Evolutionary conservation across 2,329 filamentous ascomycete species (phyloP), one percentile per base, ranked within the genome.

Genomic region (Aspergillus unguis): DNA sequence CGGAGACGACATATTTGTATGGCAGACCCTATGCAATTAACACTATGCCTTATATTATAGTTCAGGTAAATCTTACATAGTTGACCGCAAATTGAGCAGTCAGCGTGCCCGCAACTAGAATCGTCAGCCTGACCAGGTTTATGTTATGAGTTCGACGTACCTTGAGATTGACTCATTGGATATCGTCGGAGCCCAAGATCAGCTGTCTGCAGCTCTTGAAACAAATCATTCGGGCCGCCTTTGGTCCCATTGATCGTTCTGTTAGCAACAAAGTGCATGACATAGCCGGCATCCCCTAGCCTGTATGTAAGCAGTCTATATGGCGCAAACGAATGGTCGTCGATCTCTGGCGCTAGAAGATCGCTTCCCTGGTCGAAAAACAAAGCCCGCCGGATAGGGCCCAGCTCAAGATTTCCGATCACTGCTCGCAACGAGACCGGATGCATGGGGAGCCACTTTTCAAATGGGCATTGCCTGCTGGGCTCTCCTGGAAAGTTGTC

Each of bases 141-240:
- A 29, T 7, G 23, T 3, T 11, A 10, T 38, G 4, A 25, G 63
- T 70, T 63, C 49, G 17, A 17, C 17, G 17, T 17, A 72, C 72
- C 71, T 3, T 67, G 58, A 6, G 65, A 62, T n/a, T 62, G 59
- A 28, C 58, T 46, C 32, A 75, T 50, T 1, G 60, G 62, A 54
- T 69, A 70, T 41, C 82, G 70, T 53, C 68, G 67, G n/a, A 85
- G 64, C 2, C 73, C 71, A 33, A 83, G 68, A 5, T 79, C 69
- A 1, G 61, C 60, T 3, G 58, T 40, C 44, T 83, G 78, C 3
- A 85, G 58, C 8, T 70, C 59, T 0, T 71, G 60, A 56, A 87
- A 88, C 54, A 90, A 73, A 2, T 82, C 77, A 60, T 90, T 73
- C 0, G 86, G 77, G 0, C 86, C 87, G 17, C 17, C 32, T 75